phyloP scores from a whole-genome alignment of 371 early-diverging fungal species.

The Apophysomyces ossiformis region DNA sequence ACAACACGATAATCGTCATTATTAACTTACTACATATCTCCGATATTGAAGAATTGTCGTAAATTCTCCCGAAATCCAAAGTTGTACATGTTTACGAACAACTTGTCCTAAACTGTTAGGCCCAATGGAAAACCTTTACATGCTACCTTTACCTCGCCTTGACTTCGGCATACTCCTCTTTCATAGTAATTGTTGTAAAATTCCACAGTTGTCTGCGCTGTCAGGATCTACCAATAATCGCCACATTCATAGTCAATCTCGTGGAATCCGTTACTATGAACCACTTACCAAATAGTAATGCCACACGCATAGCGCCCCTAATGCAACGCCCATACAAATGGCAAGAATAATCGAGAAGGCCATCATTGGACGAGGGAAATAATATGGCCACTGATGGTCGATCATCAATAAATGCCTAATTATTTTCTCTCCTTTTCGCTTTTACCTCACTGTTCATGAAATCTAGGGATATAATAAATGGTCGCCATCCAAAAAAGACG shows the following conservation, averaged over 20 bases:
- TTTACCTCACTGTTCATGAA: slow-evolving; percentile 49
- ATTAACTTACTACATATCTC: slow-evolving; percentile 48
- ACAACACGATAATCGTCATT: not conserved
- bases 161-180: slow-evolving; percentile 48
- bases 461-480: slow-evolving; percentile 61
- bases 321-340: slow-evolving; percentile 62
- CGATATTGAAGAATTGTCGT: slow-evolving; percentile 55
- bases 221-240: slow-evolving; percentile 37
- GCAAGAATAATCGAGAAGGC: slow-evolving; percentile 64
- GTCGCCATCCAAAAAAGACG: slow-evolving; percentile 58
- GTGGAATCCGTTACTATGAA: not conserved
- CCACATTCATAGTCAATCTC: not conserved
- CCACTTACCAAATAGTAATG: slow-evolving; percentile 63
- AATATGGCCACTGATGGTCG: slow-evolving; percentile 61
- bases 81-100: slow-evolving; percentile 64
- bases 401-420: not conserved
- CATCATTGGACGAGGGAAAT: slow-evolving; percentile 58
- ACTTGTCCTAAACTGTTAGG: slow-evolving; percentile 12
- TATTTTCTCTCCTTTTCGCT: slow-evolving; percentile 4
- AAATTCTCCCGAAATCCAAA: slow-evolving; percentile 57
- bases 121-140: too few species aligned
- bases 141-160: slow-evolving; percentile 46
- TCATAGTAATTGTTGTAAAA: slow-evolving; percentile 65
- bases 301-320: slow-evolving; percentile 60
- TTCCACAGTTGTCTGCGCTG: slow-evolving; percentile 68